Conservation (phyloP, 108 stramenopile species). For the Nannochloropsis oceanica region DNA sequence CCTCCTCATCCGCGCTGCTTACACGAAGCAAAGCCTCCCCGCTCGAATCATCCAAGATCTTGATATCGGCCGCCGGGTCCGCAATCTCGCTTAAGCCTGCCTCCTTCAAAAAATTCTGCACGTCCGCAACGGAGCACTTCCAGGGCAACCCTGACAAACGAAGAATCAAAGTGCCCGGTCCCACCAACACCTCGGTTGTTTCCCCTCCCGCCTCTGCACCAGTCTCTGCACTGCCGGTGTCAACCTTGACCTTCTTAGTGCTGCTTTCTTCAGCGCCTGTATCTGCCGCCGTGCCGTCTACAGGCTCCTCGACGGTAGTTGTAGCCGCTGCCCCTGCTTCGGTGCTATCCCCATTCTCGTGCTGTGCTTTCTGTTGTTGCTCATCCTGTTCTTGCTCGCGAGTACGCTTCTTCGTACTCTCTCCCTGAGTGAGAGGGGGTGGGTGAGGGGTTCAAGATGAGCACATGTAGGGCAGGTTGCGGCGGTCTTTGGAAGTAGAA, state of each 20-base stretch:
- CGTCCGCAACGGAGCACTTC: constrained; percentile 13
- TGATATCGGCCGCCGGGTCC: not conserved
- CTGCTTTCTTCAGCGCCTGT: not conserved
- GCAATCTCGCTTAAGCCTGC: not conserved
- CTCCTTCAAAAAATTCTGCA: constrained; percentile 4
- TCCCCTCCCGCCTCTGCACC: not conserved
- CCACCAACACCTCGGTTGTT: not conserved
- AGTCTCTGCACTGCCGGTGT: not conserved
- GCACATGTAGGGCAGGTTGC: too few relatives aligned
- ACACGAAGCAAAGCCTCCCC: constrained; percentile 23
- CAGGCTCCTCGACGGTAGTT: not conserved
- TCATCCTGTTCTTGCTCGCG: not conserved
- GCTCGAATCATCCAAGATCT: not conserved
- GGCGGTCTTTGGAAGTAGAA: too few relatives aligned
- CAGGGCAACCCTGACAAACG: constrained; percentile 20
- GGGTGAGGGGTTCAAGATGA: too few relatives aligned
- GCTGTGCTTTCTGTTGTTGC: constrained; percentile 1
- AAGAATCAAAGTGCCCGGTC: not conserved
- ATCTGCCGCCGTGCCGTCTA: not conserved
- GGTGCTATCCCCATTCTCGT: constrained; percentile 7
- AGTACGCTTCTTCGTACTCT: not conserved
- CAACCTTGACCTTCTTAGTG: constrained; percentile 9
- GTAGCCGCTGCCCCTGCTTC: not conserved
- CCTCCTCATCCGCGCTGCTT: not conserved
- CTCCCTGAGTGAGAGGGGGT: not conserved